Evolutionary conservation across 352 stramenopile species (phyloP).

Genomic region (Phytophthora sojae): DNA sequence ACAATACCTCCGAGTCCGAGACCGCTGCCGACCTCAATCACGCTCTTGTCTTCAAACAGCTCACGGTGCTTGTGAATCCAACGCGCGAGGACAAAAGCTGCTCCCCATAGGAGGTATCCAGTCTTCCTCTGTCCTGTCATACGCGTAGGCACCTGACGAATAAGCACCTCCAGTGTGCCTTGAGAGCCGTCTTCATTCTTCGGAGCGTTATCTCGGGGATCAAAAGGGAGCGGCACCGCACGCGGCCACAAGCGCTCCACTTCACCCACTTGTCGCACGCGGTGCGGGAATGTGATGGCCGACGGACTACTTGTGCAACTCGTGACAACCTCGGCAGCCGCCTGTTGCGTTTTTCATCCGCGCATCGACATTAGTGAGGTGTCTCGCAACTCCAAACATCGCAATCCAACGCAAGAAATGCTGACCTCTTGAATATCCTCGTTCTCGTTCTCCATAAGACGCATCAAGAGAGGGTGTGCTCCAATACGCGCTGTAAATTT

Average conservation of each 20-base stretch:
- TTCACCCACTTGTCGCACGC: slow-evolving; percentile 65
- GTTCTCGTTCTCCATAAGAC: slow-evolving; percentile 81
- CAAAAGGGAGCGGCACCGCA: slow-evolving; percentile 62
- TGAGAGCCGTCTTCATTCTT: slow-evolving; percentile 30
- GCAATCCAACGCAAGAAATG: neutral
- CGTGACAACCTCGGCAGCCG: slow-evolving; percentile 68
- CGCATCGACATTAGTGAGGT: neutral
- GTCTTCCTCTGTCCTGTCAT: slow-evolving; percentile 91
- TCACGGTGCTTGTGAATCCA: slow-evolving; percentile 86
- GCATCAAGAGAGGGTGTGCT: slow-evolving; percentile 69
- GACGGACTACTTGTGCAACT: slow-evolving; percentile 69
- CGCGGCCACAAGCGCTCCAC: slow-evolving; percentile 65
- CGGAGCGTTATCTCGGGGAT: slow-evolving; percentile 54
- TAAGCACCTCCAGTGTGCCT: slow-evolving; percentile 62
- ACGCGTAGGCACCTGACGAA: slow-evolving; percentile 79
- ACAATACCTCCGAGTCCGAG: slow-evolving; percentile 85
- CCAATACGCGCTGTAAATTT: slow-evolving; percentile 60
- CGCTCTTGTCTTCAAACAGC: slow-evolving; percentile 70
- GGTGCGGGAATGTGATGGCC: slow-evolving; percentile 75
- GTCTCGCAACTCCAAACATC: neutral
- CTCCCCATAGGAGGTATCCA: slow-evolving; percentile 86
- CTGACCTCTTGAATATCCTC: slow-evolving; percentile 80
- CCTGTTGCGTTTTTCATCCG: slow-evolving; percentile 38
- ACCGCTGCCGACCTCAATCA: slow-evolving; percentile 86
- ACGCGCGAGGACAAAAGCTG: slow-evolving; percentile 78